Conservation (phyloP, 78 protist genomes). For the Dictyostelium intermedium region DNA sequence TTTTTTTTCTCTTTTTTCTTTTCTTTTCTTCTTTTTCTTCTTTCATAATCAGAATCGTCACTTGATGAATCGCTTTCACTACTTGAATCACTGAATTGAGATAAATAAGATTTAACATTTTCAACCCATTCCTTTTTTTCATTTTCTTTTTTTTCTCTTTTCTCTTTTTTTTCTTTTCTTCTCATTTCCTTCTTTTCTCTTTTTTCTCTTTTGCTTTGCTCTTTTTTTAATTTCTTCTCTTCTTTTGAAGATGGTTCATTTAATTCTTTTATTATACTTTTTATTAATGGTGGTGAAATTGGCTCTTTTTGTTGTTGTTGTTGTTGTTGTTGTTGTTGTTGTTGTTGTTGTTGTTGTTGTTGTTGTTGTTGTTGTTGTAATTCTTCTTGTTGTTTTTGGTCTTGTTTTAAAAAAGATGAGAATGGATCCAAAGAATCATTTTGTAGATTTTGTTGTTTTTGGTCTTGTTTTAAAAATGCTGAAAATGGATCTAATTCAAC, state of each 20-base stretch:
- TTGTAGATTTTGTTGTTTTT: not conserved
- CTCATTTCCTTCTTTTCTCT: not conserved
- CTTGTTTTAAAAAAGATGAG: not conserved
- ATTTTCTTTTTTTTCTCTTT: not conserved
- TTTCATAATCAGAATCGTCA: conserved; percentile 17
- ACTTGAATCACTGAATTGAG: conserved; percentile 17
- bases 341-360: not conserved
- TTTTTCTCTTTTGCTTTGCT: not conserved
- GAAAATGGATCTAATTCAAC: conserved; percentile 56
- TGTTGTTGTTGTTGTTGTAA: not conserved
- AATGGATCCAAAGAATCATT: not conserved
- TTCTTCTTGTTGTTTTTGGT: not conserved
- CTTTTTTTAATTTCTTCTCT: not conserved
- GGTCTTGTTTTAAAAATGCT: conserved; percentile 3
- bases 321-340: not conserved
- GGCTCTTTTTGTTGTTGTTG: not conserved
- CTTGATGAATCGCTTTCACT: conserved; percentile 3
- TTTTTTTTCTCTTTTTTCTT: conserved; percentile 15
- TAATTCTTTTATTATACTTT: not conserved
- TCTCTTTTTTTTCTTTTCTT: not conserved
- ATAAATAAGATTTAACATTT: conserved; percentile 52
- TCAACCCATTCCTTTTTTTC: conserved; percentile 65
- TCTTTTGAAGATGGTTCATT: not conserved
- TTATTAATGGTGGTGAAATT: not conserved
- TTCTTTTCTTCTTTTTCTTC: conserved; percentile 14